Percentiles rank a stretch among this genome's conserved stretches.
phyloP scores from a whole-genome alignment of 2,329 filamentous ascomycete genomes.

The Cladorrhinum sp. region DNA sequence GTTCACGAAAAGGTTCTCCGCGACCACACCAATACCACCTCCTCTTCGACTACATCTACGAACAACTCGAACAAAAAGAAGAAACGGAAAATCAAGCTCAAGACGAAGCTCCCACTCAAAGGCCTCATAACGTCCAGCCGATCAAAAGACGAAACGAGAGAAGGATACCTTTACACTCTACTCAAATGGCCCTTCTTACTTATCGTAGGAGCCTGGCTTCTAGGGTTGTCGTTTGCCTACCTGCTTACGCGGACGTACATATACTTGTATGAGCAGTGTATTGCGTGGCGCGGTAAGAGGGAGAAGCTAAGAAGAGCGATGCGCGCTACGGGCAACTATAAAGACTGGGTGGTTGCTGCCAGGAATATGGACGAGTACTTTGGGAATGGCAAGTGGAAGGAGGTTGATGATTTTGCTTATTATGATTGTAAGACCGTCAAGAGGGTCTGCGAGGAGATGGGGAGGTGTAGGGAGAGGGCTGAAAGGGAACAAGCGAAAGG shows the following conservation, averaged over 20 bases:
- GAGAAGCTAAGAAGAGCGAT: slow-evolving; percentile 69
- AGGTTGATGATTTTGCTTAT: slow-evolving; percentile 73
- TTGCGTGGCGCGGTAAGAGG: slow-evolving; percentile 82
- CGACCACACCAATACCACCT: slow-evolving; percentile 3
- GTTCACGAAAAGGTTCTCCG: slow-evolving; percentile 66
- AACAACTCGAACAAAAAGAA: slow-evolving; percentile 10
- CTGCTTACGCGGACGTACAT: slow-evolving; percentile 84
- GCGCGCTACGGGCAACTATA: slow-evolving; percentile 69
- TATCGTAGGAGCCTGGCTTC: slow-evolving; percentile 76
- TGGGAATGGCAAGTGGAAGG: slow-evolving; percentile 77
- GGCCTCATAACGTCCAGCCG: slow-evolving; percentile 49
- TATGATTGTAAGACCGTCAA: slow-evolving; percentile 86
- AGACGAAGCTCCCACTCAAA: slow-evolving; percentile 28
- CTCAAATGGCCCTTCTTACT: slow-evolving; percentile 90
- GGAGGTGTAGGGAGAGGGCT: slow-evolving; percentile 58
- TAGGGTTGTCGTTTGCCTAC: slow-evolving; percentile 70
- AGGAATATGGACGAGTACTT: slow-evolving; percentile 76
- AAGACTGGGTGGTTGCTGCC: slow-evolving; percentile 79
- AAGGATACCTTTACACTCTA: slow-evolving; percentile 85
- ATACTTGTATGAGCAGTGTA: slow-evolving; percentile 83
- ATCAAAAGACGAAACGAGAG: slow-evolving; percentile 86
- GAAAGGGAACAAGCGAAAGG: slow-evolving; percentile 37
- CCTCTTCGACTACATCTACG: background rate
- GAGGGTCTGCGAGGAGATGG: slow-evolving; percentile 73
- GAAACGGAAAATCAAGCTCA: background rate